These are phyloP conservation scores for Gossypium schwendimanii DNA, from an alignment of 441 rosid genomes.

Conservation along the genomic window DNA sequence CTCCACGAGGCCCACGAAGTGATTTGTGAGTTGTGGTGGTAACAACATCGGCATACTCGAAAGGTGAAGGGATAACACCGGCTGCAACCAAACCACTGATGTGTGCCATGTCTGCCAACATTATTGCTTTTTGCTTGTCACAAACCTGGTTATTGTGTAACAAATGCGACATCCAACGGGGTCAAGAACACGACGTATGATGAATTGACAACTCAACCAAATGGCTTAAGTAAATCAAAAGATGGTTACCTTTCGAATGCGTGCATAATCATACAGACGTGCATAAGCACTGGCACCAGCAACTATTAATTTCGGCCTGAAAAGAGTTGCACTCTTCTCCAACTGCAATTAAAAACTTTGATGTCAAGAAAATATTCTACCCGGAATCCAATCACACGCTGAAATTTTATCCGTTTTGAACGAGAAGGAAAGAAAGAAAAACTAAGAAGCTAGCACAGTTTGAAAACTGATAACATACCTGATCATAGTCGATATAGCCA, in stretches of 20 bases:
- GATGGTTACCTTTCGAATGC: constrained; percentile 67
- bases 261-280: constrained; percentile 85
- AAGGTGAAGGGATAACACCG: constrained; percentile 95
- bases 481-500: constrained; percentile 89
- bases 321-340: constrained; percentile 89
- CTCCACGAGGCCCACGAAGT: constrained; percentile 98
- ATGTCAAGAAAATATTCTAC: background rate
- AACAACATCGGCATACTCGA: constrained; percentile 90
- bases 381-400: background rate
- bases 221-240: constrained; percentile 7
- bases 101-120: constrained; percentile 98
- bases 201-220: background rate
- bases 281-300: constrained; percentile 99
- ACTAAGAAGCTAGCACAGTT: background rate
- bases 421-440: background rate
- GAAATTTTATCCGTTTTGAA: background rate
- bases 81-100: constrained; percentile 96
- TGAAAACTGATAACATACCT: constrained; percentile 39
- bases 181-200: background rate
- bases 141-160: constrained; percentile 53
- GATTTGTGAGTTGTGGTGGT: constrained; percentile 98
- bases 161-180: constrained; percentile 10
- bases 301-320: constrained; percentile 89
- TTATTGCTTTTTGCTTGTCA: constrained; percentile 82
- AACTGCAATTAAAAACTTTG: constrained; percentile 39